These are phyloP conservation scores for Lomentospora prolificans DNA, from an alignment of 2,329 filamentous ascomycete species.

Conservation along the genomic window DNA sequence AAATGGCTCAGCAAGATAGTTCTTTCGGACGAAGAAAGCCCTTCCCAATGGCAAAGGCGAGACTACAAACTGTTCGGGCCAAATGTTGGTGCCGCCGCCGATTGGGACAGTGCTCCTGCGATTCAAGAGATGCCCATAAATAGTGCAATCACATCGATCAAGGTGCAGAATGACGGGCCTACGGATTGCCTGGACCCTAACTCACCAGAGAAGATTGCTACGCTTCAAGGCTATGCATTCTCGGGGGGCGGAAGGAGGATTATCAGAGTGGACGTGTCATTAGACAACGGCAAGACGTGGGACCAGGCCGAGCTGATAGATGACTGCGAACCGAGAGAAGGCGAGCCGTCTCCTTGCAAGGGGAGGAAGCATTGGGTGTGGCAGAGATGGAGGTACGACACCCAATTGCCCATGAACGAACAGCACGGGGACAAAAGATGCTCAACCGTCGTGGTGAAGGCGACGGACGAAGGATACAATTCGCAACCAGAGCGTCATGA, in stretches of 20 bases:
- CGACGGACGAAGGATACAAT: conserved; percentile 57
- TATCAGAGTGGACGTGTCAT: conserved; percentile 56
- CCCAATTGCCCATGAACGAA: conserved; percentile 27
- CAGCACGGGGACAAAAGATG: conserved; percentile 23
- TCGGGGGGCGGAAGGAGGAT: conserved; percentile 57
- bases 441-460: conserved; percentile 51
- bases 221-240: conserved; percentile 55
- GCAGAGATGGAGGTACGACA: conserved; percentile 51
- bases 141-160: conserved; percentile 49
- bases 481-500: conserved; percentile 53
- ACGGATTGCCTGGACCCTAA: conserved; percentile 18
- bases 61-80: conserved; percentile 64
- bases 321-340: conserved; percentile 25
- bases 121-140: conserved; percentile 63
- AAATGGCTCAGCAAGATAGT: conserved; percentile 60
- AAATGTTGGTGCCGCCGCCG: conserved; percentile 42
- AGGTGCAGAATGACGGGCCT: conserved; percentile 19
- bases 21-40: conserved; percentile 56
- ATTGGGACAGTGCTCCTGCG: conserved; percentile 52
- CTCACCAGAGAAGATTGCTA: conserved; percentile 16
- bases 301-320: conserved; percentile 50
- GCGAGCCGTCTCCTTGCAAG: conserved; percentile 17
- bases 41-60: conserved; percentile 54
- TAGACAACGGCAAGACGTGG: conserved; percentile 56
- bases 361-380: conserved; percentile 45